Conservation (phyloP, 179 eudicot genomes). For the Silene coronaria region DNA sequence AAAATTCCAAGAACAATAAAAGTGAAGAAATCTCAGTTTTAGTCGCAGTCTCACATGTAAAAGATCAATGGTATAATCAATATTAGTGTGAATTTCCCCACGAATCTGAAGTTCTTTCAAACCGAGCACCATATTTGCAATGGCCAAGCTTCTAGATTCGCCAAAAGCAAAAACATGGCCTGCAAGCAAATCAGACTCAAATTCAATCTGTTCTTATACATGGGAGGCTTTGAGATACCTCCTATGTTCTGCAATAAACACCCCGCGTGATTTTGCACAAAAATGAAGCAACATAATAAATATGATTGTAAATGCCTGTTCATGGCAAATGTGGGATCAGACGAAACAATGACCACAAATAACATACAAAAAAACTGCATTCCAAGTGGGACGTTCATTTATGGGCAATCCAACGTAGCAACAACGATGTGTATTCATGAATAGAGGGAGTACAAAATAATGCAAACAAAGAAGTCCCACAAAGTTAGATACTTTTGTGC, state of each 20-base stretch:
- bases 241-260: background rate
- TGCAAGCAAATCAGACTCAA: slow-evolving; percentile 23
- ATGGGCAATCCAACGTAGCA: background rate
- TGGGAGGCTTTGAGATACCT: background rate
- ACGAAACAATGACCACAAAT: background rate
- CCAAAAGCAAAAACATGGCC: slow-evolving; percentile 99
- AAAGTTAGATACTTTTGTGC: slow-evolving; percentile 6
- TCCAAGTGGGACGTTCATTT: background rate
- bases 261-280: background rate
- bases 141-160: slow-evolving; percentile 92
- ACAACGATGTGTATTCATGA: background rate
- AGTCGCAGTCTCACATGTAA: slow-evolving; percentile 58
- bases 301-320: background rate
- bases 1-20: background rate
- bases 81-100: slow-evolving; percentile 97
- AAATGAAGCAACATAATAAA: background rate
- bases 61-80: slow-evolving; percentile 93
- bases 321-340: background rate
- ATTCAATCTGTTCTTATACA: background rate
- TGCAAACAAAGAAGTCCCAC: background rate
- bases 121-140: slow-evolving; percentile 98
- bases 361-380: background rate
- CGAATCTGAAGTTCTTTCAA: slow-evolving; percentile 95
- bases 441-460: background rate
- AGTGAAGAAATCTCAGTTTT: background rate